Evolutionary conservation across 495 filamentous ascomycete species (phyloP), one percentile per base, ranked within the genome.

Genomic region (Daldinia concentrica): DNA sequence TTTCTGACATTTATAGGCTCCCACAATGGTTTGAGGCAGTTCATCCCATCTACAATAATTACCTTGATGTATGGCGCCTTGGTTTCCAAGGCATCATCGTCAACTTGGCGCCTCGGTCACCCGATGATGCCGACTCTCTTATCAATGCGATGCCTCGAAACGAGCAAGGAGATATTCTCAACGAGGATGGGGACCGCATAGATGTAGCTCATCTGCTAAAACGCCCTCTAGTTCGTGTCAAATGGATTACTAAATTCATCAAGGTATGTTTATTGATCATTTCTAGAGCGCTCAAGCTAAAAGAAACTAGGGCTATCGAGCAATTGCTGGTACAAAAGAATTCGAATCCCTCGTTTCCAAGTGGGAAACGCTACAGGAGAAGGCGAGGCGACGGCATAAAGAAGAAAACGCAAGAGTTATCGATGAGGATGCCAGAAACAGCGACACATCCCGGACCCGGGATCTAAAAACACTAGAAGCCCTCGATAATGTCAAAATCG

Each of bases 31-130:
- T 95, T 0, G 86, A 90, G 62, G 86, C 86, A 51, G 90, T 92
- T 3, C 86, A 91, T 62, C 87, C 87, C 69, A 83, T 95, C 11
- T 99, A 99, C 77, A 84, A 89, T 39, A 90, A 95, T 68, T 99
- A 98, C 77, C 85, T 99, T 24, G 88, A 88, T 65, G 90, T 92
- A 39, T 99, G 95, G 95, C 86, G 95, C 54, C 86, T 97, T 61
- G 95, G 95, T 4, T 99, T 99, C 80, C 91, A 97, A 73, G 95
- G 96, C 79, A 90, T 98, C 22, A 91, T 98, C 61, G 92, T 99
- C 73, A 97, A 95, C 73, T 86, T 99, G 27, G 94, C 93, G 9
- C 91, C 94, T 8, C 86, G 86, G 17, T 84, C 86, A 41, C 69
- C 74, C 67, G 74, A 87, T 80, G 79, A 85, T 75, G 63, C 85